Base-by-base conservation (phyloP, 768 basidiomycete genomes). In the Russula compacta region DNA sequence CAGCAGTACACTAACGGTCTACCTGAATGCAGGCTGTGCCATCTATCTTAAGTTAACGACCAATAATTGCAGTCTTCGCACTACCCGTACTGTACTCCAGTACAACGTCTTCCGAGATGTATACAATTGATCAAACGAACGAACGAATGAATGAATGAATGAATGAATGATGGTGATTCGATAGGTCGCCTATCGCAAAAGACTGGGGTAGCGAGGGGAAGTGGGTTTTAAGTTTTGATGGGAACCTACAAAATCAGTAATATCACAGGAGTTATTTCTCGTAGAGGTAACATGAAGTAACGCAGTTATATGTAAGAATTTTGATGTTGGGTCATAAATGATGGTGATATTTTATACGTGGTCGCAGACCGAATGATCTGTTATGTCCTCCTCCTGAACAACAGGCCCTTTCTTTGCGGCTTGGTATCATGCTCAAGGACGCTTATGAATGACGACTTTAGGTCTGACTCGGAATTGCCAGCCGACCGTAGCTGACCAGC, bases 321-420 rank as follows among this genome's bases (percentile, higher is more conserved):
- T 29, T 11, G 36, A 15, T 14, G 19, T 14, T 6, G 14, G 3
- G 38, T 40, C 17, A 53, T 40, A 40, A 9, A 53, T 39, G 42
- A 19, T 17, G 6, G 6, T 42, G 3, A 54, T 33, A 54, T 19
- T 40, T 40, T 47, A 48, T 17, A 53, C 14, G 4, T 17, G 24
- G 33, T 47, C 42, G 14, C 54, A 46, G 9, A 15, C 32, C 21
- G 19, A 29, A 38, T 35, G 15, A 8, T 42, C 32, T 15, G 43
- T 33, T 33, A 55, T 44, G 21, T 21, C 42, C 36, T 63, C 43
- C 32, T 56, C 43, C 24, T 63, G 21, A 51, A 43, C 21, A 56
- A 53, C 12, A 65, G 21, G 3, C 64, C 44, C 24, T 21, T 63
- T 48, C 43, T 64, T 49, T 52, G 61, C 6, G 56, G 42, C 32